Conservation (phyloP, 2,329 filamentous ascomycete species). For the Sclerotinia glacialis region DNA sequence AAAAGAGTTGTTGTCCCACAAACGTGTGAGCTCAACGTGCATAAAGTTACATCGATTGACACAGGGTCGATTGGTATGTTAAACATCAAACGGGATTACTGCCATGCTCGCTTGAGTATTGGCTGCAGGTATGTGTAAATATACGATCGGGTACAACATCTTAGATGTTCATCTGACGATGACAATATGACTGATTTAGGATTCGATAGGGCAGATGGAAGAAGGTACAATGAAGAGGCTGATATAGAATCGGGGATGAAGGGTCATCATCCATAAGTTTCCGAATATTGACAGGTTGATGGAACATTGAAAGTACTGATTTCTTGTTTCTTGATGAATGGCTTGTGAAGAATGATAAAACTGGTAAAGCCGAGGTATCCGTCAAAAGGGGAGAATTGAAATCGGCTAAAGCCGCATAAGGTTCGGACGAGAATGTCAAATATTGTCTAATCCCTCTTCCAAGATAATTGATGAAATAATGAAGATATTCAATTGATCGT, state of each 20-base stretch:
- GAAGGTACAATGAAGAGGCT: not conserved
- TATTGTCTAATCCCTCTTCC: not conserved
- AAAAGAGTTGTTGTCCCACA: not conserved
- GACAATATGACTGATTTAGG: constrained; percentile 9
- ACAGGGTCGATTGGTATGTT: not conserved
- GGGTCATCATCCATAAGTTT: not conserved
- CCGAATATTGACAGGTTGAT: not conserved
- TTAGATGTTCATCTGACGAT: constrained; percentile 16
- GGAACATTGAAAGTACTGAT: not conserved
- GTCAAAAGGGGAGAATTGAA: not conserved
- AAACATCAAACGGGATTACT: constrained; percentile 7
- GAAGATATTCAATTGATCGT: not conserved
- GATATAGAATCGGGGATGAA: not conserved
- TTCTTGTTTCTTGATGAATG: not conserved
- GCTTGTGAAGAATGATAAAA: not conserved
- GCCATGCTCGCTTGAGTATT: constrained; percentile 13
- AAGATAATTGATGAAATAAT: not conserved
- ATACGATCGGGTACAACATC: constrained; percentile 9
- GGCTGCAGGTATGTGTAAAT: constrained; percentile 5
- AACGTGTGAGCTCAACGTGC: not conserved
- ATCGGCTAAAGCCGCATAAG: not conserved
- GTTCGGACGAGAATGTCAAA: not conserved
- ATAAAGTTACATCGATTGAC: not conserved
- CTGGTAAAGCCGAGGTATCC: not conserved
- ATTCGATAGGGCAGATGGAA: constrained; percentile 9